These are phyloP conservation scores for Metrosideros polymorpha DNA, from an alignment of 441 rosid species.

Conservation along the genomic window DNA sequence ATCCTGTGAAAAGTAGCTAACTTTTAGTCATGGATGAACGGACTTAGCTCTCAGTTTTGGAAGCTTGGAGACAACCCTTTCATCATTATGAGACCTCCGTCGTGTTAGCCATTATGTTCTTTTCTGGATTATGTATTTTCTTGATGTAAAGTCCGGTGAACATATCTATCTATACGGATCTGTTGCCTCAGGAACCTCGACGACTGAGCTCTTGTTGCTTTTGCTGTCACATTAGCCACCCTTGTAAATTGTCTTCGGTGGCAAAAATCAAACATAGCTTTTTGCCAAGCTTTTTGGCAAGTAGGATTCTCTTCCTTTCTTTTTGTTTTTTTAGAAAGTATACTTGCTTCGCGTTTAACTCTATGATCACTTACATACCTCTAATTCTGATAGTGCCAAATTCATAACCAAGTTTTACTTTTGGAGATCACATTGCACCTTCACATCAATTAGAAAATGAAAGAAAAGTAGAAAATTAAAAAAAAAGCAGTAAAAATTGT, in stretches of 20 bases:
- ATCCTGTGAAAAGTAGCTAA: background rate
- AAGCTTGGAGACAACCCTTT: background rate
- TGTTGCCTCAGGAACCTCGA: background rate
- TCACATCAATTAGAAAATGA: background rate
- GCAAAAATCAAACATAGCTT: background rate
- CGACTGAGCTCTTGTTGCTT: background rate
- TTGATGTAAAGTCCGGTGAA: background rate
- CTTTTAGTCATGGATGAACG: background rate
- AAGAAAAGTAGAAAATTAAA: no score
- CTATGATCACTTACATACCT: background rate
- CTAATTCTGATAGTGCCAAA: background rate
- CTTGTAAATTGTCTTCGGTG: background rate
- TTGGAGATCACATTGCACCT: background rate
- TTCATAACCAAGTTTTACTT: background rate
- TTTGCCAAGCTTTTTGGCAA: background rate
- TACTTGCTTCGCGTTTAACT: no score
- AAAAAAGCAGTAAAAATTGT: no score
- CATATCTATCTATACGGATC: background rate
- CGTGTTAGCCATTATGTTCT: background rate
- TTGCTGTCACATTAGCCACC: background rate
- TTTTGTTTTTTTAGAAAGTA: background rate
- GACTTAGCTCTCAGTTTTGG: background rate
- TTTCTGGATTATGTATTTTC: background rate
- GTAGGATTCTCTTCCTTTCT: background rate
- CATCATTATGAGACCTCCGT: background rate